These are phyloP conservation scores for Entomortierella lignicola DNA, from an alignment of 192 early-diverging fungal genomes.

Conservation along the genomic window DNA sequence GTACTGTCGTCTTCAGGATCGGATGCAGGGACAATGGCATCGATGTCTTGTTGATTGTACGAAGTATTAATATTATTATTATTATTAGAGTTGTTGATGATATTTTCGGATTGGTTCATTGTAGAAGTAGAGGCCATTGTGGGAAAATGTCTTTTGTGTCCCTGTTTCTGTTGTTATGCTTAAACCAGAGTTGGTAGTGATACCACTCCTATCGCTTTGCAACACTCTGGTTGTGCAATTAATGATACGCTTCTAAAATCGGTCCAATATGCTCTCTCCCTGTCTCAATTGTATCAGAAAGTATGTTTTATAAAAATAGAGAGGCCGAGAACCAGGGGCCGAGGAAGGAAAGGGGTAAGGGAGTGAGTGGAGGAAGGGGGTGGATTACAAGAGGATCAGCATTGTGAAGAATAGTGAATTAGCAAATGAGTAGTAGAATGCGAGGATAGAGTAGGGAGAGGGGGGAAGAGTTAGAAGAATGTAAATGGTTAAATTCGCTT, in stretches of 20 bases:
- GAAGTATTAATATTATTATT: neutral
- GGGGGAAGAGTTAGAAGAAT: no score
- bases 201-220: slow-evolving; percentile 6
- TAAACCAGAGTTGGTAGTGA: slow-evolving; percentile 7
- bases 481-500: neutral
- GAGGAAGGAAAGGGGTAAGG: slow-evolving; percentile 1
- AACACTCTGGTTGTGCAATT: slow-evolving; percentile 1
- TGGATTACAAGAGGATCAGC: neutral
- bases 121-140: slow-evolving; percentile 10
- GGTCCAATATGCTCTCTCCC: no score
- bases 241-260: neutral
- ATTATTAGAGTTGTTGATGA: slow-evolving; percentile 5
- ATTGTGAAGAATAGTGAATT: neutral
- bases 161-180: neutral
- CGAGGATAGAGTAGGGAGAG: neutral
- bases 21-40: slow-evolving; percentile 50
- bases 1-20: slow-evolving; percentile 39
- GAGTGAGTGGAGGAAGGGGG: neutral
- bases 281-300: neutral
- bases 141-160: neutral
- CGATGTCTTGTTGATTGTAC: slow-evolving; percentile 18
- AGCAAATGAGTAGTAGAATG: no score
- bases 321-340: neutral
- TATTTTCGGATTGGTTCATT: slow-evolving; percentile 1
- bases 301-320: neutral